Conservation (phyloP, 805 yeast genomes). For the Cyberlindnera euphorbiiphila region DNA sequence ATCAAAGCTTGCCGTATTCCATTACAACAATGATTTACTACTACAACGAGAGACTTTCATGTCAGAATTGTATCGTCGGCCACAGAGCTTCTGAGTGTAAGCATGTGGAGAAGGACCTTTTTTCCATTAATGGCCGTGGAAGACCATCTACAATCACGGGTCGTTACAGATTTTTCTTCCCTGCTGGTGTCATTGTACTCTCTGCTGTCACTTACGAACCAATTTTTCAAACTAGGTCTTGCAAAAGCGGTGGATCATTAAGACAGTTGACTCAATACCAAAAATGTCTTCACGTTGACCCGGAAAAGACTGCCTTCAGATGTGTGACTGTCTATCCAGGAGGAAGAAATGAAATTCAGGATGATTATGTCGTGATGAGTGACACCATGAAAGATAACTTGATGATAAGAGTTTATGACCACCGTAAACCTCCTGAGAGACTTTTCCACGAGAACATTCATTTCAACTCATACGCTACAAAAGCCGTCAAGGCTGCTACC, state of each 20-base stretch:
- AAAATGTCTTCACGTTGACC: slow-evolving; percentile 18
- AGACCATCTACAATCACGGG: slow-evolving; percentile 53
- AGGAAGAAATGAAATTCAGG: too few relatives aligned
- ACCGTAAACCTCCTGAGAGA: too few relatives aligned
- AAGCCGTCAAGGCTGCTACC: too few relatives aligned
- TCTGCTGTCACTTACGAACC: slow-evolving; percentile 12
- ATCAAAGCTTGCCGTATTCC: neutral
- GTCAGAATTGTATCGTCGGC: slow-evolving; percentile 86
- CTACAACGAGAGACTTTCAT: slow-evolving; percentile 76
- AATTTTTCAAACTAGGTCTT: neutral
- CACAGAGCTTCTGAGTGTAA: slow-evolving; percentile 86
- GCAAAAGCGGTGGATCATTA: neutral
- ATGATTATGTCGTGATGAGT: too few relatives aligned
- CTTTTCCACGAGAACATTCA: too few relatives aligned
- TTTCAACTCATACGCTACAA: too few relatives aligned
- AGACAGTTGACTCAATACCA: slow-evolving; percentile 2
- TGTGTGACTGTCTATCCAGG: too few relatives aligned
- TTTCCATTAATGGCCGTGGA: slow-evolving; percentile 88
- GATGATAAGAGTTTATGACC: too few relatives aligned
- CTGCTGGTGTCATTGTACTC: slow-evolving; percentile 13
- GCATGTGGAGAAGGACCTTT: slow-evolving; percentile 74
- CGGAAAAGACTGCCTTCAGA: too few relatives aligned
- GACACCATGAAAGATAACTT: too few relatives aligned
- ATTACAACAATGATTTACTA: slow-evolving; percentile 59
- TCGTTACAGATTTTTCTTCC: slow-evolving; percentile 15